Evolutionary conservation across 495 filamentous ascomycete genomes (phyloP), one percentile per base, ranked within the genome.

Genomic region (Saxispiralis lemnorum): DNA sequence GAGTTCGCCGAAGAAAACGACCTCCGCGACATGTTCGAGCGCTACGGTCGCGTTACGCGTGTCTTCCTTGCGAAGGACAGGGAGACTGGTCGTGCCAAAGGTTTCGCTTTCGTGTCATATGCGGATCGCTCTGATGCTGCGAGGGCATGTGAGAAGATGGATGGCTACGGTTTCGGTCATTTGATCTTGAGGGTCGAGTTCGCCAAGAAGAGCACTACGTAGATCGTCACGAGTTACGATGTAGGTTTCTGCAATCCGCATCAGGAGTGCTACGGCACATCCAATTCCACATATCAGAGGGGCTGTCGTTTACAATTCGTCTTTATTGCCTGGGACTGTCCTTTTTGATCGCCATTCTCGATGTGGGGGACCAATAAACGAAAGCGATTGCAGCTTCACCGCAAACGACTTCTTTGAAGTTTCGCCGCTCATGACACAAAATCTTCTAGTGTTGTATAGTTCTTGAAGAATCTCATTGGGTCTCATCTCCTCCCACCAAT

Each of bases 61-160:
- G 92, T 97, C 37, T 97, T 96, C 71, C 62, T 97, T 49, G 89
- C 89, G 49, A 93, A 93, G 68, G 92, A 97, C 64, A 69, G 89
- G 59, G 92, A 96, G 38, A 96, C 92, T 30, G 79, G 82, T 44
- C 58, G 84, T 52, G 89, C 92, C 41, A 97, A 97, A 73, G 89
- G 89, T 35, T 97, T 96, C 56, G 89, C 89, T 14, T 97, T 97
- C 61, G 93, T 97, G 66, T 92, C 82, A 60, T 97, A 86, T 62
- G 77, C 76, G 39, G 89, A 96, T 51, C 72, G 88, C 51, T 61
- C 66, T 46, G 92, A 97, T 64, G 89, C 89, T 43, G 76, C 80
- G 45, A 81, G 76, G 63, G 89, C 89, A 7, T 94, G 87, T 65
- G 78, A 81, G 66, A 96, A 93, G 70, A 82, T 97, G 79, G 89